Conservation (phyloP, 2,329 filamentous ascomycete species). For the Colletotrichum truncatum region DNA sequence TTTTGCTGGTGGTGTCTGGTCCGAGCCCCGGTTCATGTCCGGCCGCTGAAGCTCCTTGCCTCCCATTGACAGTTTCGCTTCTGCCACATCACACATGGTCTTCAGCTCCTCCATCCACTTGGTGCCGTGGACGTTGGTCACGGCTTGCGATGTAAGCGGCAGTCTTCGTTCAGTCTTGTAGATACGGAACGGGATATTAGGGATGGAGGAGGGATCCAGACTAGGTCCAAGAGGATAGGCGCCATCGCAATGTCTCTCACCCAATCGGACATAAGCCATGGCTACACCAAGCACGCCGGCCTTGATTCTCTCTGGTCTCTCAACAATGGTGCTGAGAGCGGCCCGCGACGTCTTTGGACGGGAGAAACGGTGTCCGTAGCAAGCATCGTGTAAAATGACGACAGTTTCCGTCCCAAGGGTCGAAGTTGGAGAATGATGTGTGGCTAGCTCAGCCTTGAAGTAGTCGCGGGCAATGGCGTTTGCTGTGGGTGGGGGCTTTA, state of each 20-base stretch:
- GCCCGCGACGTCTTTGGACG: slow-evolving; percentile 80
- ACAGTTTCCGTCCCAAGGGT: slow-evolving; percentile 68
- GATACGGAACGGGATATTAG: slow-evolving; percentile 82
- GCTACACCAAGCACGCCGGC: slow-evolving; percentile 85
- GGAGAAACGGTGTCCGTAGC: slow-evolving; percentile 93
- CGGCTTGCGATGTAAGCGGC: slow-evolving; percentile 76
- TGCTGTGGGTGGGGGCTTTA: slow-evolving; percentile 55
- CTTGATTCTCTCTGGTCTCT: slow-evolving; percentile 89
- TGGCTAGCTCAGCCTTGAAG: slow-evolving; percentile 74
- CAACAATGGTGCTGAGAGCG: slow-evolving; percentile 83
- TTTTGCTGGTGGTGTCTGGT: slow-evolving; percentile 55
- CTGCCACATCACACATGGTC: slow-evolving; percentile 83
- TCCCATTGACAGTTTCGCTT: slow-evolving; percentile 78
- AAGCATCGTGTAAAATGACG: slow-evolving; percentile 90
- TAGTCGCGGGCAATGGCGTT: slow-evolving; percentile 71
- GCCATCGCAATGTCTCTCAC: slow-evolving; percentile 79
- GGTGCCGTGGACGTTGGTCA: slow-evolving; percentile 89
- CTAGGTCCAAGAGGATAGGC: slow-evolving; percentile 73
- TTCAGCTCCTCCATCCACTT: slow-evolving; percentile 95
- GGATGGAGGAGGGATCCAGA: slow-evolving; percentile 61
- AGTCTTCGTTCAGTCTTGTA: slow-evolving; percentile 80
- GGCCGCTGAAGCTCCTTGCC: slow-evolving; percentile 82
- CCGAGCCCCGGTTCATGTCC: slow-evolving; percentile 63
- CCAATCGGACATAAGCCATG: slow-evolving; percentile 89
- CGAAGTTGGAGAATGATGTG: slow-evolving; percentile 61